Conservation (phyloP, 2,329 filamentous ascomycete species). For the Pyricularia sp. region DNA sequence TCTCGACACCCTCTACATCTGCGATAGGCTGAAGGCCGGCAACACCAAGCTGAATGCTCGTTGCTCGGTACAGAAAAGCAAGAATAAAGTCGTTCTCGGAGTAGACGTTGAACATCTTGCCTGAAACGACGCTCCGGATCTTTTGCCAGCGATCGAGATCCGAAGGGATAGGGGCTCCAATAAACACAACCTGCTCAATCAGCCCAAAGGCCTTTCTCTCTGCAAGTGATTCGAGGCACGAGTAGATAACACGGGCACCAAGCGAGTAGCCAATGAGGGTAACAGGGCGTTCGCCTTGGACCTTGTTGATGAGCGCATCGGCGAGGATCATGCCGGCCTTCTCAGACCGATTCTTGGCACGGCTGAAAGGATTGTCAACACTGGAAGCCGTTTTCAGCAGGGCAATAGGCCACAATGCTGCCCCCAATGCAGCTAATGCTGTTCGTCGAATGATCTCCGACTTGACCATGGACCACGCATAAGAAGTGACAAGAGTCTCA, state of each 20-base stretch:
- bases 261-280: constrained; percentile 72
- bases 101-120: constrained; percentile 77
- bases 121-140: constrained; percentile 65
- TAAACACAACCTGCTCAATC: constrained; percentile 69
- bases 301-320: constrained; percentile 68
- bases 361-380: constrained; percentile 71
- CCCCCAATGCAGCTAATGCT: constrained; percentile 53
- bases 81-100: constrained; percentile 80
- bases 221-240: constrained; percentile 64
- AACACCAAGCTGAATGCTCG: constrained; percentile 68
- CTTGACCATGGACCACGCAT: constrained; percentile 64
- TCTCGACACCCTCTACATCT: constrained; percentile 51
- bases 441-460: constrained; percentile 62
- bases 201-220: constrained; percentile 71
- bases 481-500: constrained; percentile 55
- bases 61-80: constrained; percentile 75
- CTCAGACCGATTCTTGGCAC: constrained; percentile 63
- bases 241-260: constrained; percentile 70
- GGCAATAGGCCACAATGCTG: constrained; percentile 57
- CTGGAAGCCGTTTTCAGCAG: constrained; percentile 53
- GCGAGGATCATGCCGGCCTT: constrained; percentile 71
- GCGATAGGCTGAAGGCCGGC: constrained; percentile 65
- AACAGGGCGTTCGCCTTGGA: constrained; percentile 70
- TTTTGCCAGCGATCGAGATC: constrained; percentile 60
- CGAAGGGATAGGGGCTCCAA: constrained; percentile 69